Percentiles rank a stretch among this genome's conserved stretches.
phyloP scores from a whole-genome alignment of 371 early-diverging fungal genomes.

The Phascolomyces articulosus region DNA sequence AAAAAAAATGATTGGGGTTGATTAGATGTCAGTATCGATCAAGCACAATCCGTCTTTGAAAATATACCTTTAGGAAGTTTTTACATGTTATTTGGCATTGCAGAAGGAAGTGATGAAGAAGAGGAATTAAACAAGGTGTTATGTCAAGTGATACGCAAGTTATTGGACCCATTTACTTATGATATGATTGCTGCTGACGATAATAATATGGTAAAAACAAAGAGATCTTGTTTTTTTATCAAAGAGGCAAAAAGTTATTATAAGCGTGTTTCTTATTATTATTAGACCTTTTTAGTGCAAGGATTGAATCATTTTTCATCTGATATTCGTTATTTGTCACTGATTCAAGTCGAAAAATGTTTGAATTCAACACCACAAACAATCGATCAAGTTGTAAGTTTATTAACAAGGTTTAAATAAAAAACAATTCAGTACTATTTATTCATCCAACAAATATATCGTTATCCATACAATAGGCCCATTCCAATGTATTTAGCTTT shows the following conservation, averaged over 20 bases:
- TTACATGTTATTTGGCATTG: conserved; percentile 29
- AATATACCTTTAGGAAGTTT: conserved; percentile 30
- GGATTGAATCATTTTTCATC: conserved; percentile 49
- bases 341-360: conserved; percentile 50
- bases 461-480: conserved; percentile 20
- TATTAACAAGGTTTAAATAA: too few species aligned
- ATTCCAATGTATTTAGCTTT: conserved; percentile 43
- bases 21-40: conserved; percentile 18
- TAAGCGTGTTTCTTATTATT: neutral
- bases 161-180: conserved; percentile 35
- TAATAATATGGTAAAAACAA: conserved; percentile 21
- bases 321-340: conserved; percentile 42
- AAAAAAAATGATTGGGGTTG: conserved; percentile 11
- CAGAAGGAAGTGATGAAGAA: conserved; percentile 24
- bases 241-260: conserved; percentile 2
- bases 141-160: conserved; percentile 33
- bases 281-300: conserved; percentile 39
- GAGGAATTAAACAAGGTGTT: conserved; percentile 13
- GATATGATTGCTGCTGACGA: conserved; percentile 19
- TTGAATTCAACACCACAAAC: conserved; percentile 19
- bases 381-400: conserved; percentile 26
- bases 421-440: too few species aligned
- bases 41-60: conserved; percentile 26
- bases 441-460: neutral
- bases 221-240: too few species aligned